Percentiles rank a stretch among this genome's conserved stretches.
phyloP scores from a whole-genome alignment of 495 filamentous ascomycete genomes.

The Xylaria cubensis region DNA sequence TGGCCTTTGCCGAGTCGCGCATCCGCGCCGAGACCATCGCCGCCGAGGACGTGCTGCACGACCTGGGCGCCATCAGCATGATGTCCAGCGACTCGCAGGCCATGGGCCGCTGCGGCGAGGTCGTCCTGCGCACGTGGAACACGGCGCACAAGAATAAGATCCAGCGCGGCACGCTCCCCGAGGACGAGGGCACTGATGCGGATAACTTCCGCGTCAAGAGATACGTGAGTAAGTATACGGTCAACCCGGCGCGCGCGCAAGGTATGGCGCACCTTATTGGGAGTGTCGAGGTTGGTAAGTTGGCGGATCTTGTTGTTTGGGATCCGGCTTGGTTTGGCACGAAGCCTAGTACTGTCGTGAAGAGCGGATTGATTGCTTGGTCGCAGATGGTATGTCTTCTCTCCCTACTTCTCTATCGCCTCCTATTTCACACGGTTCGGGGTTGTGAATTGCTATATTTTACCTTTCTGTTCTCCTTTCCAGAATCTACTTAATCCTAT shows the following conservation, averaged over 20 bases:
- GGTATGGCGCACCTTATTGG: conserved; percentile 92
- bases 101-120: conserved; percentile 97
- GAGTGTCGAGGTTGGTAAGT: conserved; percentile 85
- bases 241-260: conserved; percentile 94
- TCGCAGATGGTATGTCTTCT: conserved; percentile 75
- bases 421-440: background rate
- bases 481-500: background rate
- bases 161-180: conserved; percentile 76
- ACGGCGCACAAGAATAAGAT: conserved; percentile 97
- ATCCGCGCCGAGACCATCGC: conserved; percentile 97
- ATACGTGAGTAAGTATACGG: conserved; percentile 96
- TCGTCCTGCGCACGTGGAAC: conserved; percentile 94
- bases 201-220: conserved; percentile 95
- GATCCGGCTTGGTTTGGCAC: conserved; percentile 84
- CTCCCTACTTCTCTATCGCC: background rate
- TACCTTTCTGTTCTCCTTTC: no score
- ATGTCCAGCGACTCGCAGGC: conserved; percentile 97
- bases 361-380: conserved; percentile 87
- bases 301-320: conserved; percentile 94
- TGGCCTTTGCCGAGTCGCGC: conserved; percentile 93
- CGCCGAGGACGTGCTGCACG: conserved; percentile 95
- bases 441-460: background rate
- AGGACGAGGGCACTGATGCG: conserved; percentile 81
- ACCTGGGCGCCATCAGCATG: conserved; percentile 96
- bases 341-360: conserved; percentile 83